Conservation (phyloP, 2,329 filamentous ascomycete species). For the Lasiodiplodia gonubiensis region DNA sequence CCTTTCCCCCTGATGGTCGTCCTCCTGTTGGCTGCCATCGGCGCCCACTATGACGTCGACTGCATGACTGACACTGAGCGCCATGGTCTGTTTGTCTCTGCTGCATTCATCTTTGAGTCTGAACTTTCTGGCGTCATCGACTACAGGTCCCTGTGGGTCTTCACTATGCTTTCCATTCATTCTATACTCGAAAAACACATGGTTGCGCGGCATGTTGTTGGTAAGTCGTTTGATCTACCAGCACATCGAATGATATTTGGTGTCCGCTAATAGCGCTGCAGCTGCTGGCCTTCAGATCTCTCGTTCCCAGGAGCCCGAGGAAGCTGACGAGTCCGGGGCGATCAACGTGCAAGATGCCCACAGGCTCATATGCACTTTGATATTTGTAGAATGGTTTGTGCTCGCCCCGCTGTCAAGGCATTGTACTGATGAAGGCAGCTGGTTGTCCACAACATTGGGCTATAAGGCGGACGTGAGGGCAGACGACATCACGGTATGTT, state of each 20-base stretch:
- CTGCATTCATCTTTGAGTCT: slow-evolving; percentile 42
- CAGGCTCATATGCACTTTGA: slow-evolving; percentile 42
- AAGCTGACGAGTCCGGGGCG: slow-evolving; percentile 7
- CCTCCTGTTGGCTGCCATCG: slow-evolving; percentile 45
- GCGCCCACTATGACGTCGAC: slow-evolving; percentile 45
- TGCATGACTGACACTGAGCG: slow-evolving; percentile 42
- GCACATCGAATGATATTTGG: too few relatives aligned
- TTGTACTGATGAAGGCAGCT: slow-evolving; percentile 30
- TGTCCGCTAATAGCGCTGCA: slow-evolving; percentile 22
- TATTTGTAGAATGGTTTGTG: slow-evolving; percentile 44
- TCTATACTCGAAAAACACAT: slow-evolving; percentile 47
- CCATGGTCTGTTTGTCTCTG: slow-evolving; percentile 42
- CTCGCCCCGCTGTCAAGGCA: neutral
- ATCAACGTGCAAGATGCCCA: slow-evolving; percentile 35
- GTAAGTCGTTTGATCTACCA: slow-evolving; percentile 33
- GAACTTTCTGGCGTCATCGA: slow-evolving; percentile 39
- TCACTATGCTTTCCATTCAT: slow-evolving; percentile 45
- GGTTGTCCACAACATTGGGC: slow-evolving; percentile 47
- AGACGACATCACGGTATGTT: slow-evolving; percentile 34
- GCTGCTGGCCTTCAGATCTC: slow-evolving; percentile 46
- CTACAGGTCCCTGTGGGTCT: slow-evolving; percentile 43
- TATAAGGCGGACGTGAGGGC: slow-evolving; percentile 41
- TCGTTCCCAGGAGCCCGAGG: slow-evolving; percentile 38
- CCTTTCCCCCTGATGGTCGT: slow-evolving; percentile 44
- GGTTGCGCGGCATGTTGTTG: slow-evolving; percentile 45